These are phyloP conservation scores for Colletotrichum eremochloae DNA, from an alignment of 2,329 filamentous ascomycete genomes.

Conservation along the genomic window DNA sequence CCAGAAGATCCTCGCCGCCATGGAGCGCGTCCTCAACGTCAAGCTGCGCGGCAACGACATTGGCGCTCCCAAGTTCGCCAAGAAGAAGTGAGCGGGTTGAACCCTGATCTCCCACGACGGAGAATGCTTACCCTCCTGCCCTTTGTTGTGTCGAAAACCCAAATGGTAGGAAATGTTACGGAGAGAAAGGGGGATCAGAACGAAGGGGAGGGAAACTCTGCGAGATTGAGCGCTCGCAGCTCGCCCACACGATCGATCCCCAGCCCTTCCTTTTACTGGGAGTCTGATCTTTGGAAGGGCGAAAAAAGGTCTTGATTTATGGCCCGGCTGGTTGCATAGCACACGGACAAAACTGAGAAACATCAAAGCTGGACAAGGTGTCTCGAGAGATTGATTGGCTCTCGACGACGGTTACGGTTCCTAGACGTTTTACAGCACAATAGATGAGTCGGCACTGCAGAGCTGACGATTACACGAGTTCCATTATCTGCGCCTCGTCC, in stretches of 20 bases:
- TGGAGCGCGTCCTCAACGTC: constrained; percentile 89
- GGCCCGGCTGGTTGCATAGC: constrained; percentile 40
- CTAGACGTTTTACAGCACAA: constrained; percentile 41
- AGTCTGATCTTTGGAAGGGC: constrained; percentile 35
- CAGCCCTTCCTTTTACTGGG: constrained; percentile 22
- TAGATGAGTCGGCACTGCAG: constrained; percentile 41
- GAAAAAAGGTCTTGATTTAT: constrained; percentile 19
- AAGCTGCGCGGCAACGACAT: constrained; percentile 90
- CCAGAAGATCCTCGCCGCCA: constrained; percentile 82
- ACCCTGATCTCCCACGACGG: neutral
- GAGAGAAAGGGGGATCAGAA: neutral
- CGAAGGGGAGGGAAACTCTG: neutral
- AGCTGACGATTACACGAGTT: constrained; percentile 36
- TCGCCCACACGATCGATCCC: neutral
- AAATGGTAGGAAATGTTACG: neutral
- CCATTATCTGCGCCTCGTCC: constrained; percentile 14
- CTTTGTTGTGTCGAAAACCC: constrained; percentile 1
- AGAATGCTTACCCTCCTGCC: neutral
- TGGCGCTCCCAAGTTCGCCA: constrained; percentile 84
- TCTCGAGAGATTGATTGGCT: constrained; percentile 32
- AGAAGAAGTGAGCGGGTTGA: constrained; percentile 67
- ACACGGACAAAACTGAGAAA: constrained; percentile 34
- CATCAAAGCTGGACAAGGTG: constrained; percentile 24
- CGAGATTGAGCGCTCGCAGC: constrained; percentile 15
- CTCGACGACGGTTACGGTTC: constrained; percentile 41